Evolutionary conservation across 2,329 filamentous ascomycete species (phyloP), one percentile per base, ranked within the genome.

Genomic region (Cladosporium colombiae): DNA sequence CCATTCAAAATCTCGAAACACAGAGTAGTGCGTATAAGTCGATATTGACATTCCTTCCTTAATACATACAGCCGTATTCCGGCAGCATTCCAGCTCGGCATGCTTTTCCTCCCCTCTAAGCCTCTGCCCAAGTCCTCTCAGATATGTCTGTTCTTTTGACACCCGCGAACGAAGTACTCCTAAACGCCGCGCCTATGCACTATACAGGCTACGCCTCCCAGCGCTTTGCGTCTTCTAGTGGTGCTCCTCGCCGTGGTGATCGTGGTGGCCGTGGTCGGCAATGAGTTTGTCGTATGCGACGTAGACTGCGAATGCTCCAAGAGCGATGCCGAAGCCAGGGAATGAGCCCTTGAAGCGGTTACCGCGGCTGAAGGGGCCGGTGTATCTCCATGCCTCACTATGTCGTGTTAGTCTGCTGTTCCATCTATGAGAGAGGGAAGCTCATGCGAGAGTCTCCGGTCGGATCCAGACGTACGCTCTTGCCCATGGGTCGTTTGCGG

Each of bases 381-480:
- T 89, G 84, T 97, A 97, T 80, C 95, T 87, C 95, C 95, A 99
- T 77, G 91, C 86, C 84, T 99, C 95, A 77, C 95, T 99, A 78
- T 65, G 13, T 33, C 13, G 33, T 29, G 25, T 62, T 37, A 65
- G 65, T 62, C 33, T 46, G 21, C n/a, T 50, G 29, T 21, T 37
- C 16, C 18, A 10, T 27, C 37, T 25, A 13, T 2, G 7, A 27
- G 3, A 21, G 11, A 33, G 11, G 31, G 14, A 29, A 27, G 8
- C n/a, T 49, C 44, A 27, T 21, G 23, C 11, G 21, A 25, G 8
- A n/a, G n/a, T 3, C 40, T 21, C 40, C n/a, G 3, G 10, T 59
- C 40, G 27, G 33, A 23, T 29, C 40, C 57, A 29, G 65, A 73
- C 84, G 73, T 82, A 89, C 87, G 83, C 78, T 82, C 86, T 80